phyloP scores from a whole-genome alignment of 306 rosid genomes.

The Cajanus cajan region DNA sequence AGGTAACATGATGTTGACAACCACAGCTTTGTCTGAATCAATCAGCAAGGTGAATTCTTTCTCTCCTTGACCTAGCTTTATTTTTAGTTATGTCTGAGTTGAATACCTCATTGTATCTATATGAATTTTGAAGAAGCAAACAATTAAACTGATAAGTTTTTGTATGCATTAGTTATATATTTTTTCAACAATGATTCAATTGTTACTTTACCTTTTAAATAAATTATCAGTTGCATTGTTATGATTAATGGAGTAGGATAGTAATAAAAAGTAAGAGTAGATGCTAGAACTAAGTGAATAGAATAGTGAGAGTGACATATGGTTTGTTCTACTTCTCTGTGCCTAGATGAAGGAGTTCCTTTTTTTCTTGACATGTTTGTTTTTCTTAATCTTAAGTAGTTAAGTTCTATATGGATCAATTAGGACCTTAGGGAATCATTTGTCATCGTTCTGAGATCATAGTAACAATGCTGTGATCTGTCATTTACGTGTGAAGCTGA shows the following conservation, averaged over 20 bases:
- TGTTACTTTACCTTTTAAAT: neutral
- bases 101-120: neutral
- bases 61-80: slow-evolving; percentile 19
- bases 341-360: neutral
- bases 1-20: slow-evolving; percentile 78
- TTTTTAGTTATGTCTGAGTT: slow-evolving; percentile 19
- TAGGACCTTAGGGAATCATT: neutral
- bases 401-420: neutral
- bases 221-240: neutral
- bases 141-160: neutral
- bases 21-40: slow-evolving; percentile 84
- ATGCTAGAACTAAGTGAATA: neutral
- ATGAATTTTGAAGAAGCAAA: slow-evolving; percentile 24
- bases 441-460: neutral
- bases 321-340: slow-evolving; percentile 2
- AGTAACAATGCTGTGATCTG: neutral
- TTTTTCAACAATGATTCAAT: neutral
- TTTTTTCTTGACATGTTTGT: neutral
- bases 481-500: slow-evolving; percentile 10
- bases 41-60: slow-evolving; percentile 60
- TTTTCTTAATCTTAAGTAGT: slow-evolving; percentile 3
- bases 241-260: slow-evolving; percentile 4
- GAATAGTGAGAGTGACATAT: slow-evolving; percentile 13
- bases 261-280: neutral
- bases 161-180: neutral